These are phyloP conservation scores for Neonectria magnoliae DNA, from an alignment of 2,329 filamentous ascomycete species.

Conservation along the genomic window DNA sequence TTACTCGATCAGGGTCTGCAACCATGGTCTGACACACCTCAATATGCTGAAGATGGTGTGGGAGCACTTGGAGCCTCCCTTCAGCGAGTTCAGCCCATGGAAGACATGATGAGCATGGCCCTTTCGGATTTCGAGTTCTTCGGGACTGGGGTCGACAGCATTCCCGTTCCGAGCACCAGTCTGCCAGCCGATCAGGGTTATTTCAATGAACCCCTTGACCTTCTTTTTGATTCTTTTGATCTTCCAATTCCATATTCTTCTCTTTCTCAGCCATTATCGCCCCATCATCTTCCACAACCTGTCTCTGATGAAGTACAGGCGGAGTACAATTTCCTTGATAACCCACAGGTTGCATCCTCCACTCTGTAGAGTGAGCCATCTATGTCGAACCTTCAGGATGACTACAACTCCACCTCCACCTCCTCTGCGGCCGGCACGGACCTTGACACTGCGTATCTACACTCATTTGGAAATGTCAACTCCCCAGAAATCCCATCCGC, in stretches of 20 bases:
- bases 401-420: not conserved
- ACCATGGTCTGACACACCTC: not conserved
- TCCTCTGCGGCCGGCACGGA: not conserved
- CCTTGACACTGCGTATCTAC: not conserved
- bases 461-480: conserved; percentile 2
- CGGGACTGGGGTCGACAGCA: not conserved
- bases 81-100: not conserved
- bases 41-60: not conserved
- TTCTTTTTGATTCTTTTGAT: conserved; percentile 2
- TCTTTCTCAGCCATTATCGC: not conserved
- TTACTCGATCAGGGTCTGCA: not conserved
- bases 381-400: conserved; percentile 3
- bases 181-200: not conserved
- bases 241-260: not conserved
- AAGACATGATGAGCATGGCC: not conserved
- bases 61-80: not conserved
- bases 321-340: conserved; percentile 6
- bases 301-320: not conserved
- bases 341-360: conserved; percentile 1
- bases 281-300: not conserved
- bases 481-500: conserved; percentile 1
- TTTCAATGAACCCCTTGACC: not conserved
- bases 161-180: not conserved
- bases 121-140: not conserved
- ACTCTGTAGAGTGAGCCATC: conserved; percentile 32